Base-by-base conservation (phyloP, 176 grass and related monocot species). In the Lolium multiflorum region DNA sequence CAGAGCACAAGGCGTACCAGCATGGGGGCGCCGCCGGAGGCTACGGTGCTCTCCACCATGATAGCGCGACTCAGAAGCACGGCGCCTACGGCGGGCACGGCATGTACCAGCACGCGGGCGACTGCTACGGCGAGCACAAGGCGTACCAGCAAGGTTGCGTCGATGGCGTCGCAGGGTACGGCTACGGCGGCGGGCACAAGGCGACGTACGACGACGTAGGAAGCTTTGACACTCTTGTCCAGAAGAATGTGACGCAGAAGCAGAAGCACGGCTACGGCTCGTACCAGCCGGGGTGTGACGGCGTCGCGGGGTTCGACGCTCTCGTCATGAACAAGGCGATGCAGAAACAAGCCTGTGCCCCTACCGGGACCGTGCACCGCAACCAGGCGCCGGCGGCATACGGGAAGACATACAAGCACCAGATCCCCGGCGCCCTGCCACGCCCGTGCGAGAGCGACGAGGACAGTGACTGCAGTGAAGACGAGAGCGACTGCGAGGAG, bases 401-500 rank as follows among this genome's bases (percentile, higher is more conserved):
- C 51, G 60, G 72, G 7, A 44, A 25, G 38, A 17, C 50, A 15
- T 76, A 26, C 74, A 76, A 37, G 25, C 50, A 37, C 4, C 25
- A 38, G 62, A 7, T 65, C 13, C 3, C n/a, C 21, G 2, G 61
- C 12, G 60, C 20, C 20, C 7, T 65, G 12, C 5, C 24, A 15
- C 1, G 31, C 13, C 62, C 11, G 16, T 26, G 38, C 63, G 48
- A 31, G 6, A 65, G 70, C 37, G 56, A 35, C 31, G 6, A 79
- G 28, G 72, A 82, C 11, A 77, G 20, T 1, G 78, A 76, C n/a
- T 52, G 16, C 60, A 26, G 63, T 12, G 85, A 73, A 9, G 80
- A 77, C n/a, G 81, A 80, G 1, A 89, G 87, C 5, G 87, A 89
- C 67, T 66, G 88, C 83, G 88, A 90, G 51, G 83, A 86, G 60